Conservation (phyloP, 139 green algal genomes). For the Picochlorum sp. region DNA sequence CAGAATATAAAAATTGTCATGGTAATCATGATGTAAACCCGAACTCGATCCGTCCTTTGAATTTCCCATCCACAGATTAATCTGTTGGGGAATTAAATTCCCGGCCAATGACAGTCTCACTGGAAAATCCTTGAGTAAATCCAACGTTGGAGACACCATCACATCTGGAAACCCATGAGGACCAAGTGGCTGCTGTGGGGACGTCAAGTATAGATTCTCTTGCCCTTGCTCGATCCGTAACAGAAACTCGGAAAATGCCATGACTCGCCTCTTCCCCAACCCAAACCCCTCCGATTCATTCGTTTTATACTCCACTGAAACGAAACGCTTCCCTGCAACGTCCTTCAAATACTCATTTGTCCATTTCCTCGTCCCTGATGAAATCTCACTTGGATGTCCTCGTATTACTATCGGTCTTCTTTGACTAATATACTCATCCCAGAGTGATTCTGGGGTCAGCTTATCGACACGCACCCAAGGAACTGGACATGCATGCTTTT, state of each 20-base stretch:
- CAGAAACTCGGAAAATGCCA: conserved; percentile 54
- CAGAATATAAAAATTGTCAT: conserved; percentile 88
- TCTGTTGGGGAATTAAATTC: conserved; percentile 56
- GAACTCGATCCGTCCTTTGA: conserved; percentile 42
- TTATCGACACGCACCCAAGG: background rate
- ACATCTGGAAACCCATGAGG: conserved; percentile 54
- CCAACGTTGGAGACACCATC: conserved; percentile 36
- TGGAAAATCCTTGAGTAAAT: conserved; percentile 44
- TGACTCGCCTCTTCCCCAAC: conserved; percentile 37
- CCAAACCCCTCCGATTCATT: conserved; percentile 38
- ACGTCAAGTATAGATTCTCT: conserved; percentile 57
- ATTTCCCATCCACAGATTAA: conserved; percentile 47
- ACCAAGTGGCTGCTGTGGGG: conserved; percentile 43
- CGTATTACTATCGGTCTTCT: conserved; percentile 12
- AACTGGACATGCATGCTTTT: background rate
- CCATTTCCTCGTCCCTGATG: conserved; percentile 8
- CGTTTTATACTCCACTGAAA: conserved; percentile 50
- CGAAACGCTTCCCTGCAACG: conserved; percentile 14
- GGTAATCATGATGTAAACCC: conserved; percentile 83
- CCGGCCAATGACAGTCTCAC: conserved; percentile 44
- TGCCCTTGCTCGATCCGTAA: conserved; percentile 32
- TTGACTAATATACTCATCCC: conserved; percentile 9
- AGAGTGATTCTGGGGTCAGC: background rate
- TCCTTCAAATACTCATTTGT: conserved; percentile 14
- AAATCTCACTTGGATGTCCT: conserved; percentile 7